Base-by-base conservation (phyloP, 768 basidiomycete genomes). In the Boletus bicolor region DNA sequence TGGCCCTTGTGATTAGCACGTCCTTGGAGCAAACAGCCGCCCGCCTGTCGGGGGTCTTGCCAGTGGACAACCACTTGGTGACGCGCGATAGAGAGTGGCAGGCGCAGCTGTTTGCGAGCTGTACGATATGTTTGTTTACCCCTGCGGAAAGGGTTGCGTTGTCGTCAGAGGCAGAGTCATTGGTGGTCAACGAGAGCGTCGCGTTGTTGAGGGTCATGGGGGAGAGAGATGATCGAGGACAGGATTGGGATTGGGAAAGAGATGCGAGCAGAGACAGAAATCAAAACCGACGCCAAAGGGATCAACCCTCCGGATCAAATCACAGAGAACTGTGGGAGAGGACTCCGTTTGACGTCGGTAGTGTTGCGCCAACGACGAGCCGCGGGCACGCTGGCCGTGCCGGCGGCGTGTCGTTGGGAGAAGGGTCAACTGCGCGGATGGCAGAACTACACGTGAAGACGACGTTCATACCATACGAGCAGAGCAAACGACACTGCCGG, bases 51-150 rank as follows among this genome's bases (percentile, higher is more conserved):
- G 66, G 75, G 0, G 73, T 82, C 28, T 66, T 83, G 21, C 75
- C 75, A 2, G 69, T 80, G 42, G 83, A 85, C 53, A 67, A 73
- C 47, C 64, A 62, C 35, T 50, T 81, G 47, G 60, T 83, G 28
- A 62, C 67, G 17, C 78, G 81, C 53, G 67, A 69, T 35, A 61
- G 80, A 50, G 79, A 79, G 57, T 87, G 85, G 84, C 82, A 87
- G 57, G 79, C 83, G 0, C 82, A 85, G 57, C 77, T 85, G 9
- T 75, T 86, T 43, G 68, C 74, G 8, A 76, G 81, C 57, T 85
- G 76, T 63, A 83, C 81, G n/a, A 83, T 79, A 7, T 80, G 85
- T 51, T 72, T 79, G 54, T 78, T 87, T 59, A 66, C 75, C 15
- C 74, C 82, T 0, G 72, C 61, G 11, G 55, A 58, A 17, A 44